Conservation (phyloP, 352 stramenopile genomes). For the Pythium dissimile region DNA sequence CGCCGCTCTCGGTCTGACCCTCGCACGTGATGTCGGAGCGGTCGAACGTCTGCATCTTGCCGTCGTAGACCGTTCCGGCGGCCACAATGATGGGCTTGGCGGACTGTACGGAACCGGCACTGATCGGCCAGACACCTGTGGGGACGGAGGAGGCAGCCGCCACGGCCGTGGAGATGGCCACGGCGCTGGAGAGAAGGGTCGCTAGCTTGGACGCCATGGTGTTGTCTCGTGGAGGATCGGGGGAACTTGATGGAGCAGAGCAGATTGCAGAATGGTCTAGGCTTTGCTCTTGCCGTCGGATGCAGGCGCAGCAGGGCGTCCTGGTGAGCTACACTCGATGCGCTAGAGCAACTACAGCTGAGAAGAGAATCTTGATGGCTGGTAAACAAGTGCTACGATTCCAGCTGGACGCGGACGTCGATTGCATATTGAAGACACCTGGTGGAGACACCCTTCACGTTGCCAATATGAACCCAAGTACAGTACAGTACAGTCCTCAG, state of each 20-base stretch:
- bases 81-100: constrained; percentile 30
- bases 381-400: too few relatives aligned
- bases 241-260: not conserved
- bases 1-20: constrained; percentile 23
- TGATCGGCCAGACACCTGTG: constrained; percentile 23
- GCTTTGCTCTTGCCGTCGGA: too few relatives aligned
- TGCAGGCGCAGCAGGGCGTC: too few relatives aligned
- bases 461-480: too few relatives aligned
- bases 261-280: constrained; percentile 1
- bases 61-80: constrained; percentile 43
- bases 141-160: constrained; percentile 10
- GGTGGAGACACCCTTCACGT: too few relatives aligned
- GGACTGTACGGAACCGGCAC: constrained; percentile 20
- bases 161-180: not conserved
- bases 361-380: too few relatives aligned
- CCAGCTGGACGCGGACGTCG: too few relatives aligned
- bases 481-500: too few relatives aligned
- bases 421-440: too few relatives aligned
- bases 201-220: constrained; percentile 10
- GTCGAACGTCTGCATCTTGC: constrained; percentile 55
- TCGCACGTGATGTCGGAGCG: constrained; percentile 40
- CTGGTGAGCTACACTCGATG: too few relatives aligned
- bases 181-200: not conserved
- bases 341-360: too few relatives aligned
- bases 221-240: not conserved